A percentile compares a stretch with the other conserved stretches of the same genome.
phyloP scores from a whole-genome alignment of 2,329 filamentous ascomycete species.

The Amphichorda felina region DNA sequence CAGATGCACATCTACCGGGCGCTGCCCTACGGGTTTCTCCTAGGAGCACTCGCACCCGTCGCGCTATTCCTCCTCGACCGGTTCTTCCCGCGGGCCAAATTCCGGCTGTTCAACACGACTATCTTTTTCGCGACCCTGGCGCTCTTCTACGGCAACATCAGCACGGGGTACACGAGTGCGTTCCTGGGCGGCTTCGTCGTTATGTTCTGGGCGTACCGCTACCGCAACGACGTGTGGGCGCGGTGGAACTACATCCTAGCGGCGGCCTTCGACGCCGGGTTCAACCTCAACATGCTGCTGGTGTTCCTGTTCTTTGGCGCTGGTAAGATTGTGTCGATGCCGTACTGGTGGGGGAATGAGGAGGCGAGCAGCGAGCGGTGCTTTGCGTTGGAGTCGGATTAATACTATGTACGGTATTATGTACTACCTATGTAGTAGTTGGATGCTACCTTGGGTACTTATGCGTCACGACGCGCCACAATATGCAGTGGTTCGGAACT shows the following conservation, averaged over 20 bases:
- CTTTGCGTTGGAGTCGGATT: conserved; percentile 30
- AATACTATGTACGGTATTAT: too few relatives aligned
- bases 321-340: conserved; percentile 44
- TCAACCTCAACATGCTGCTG: conserved; percentile 48
- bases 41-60: conserved; percentile 31
- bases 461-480: too few relatives aligned
- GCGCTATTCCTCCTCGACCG: conserved; percentile 38
- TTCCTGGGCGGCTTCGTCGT: conserved; percentile 49
- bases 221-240: conserved; percentile 44
- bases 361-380: conserved; percentile 42
- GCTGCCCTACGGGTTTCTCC: conserved; percentile 40
- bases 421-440: too few relatives aligned
- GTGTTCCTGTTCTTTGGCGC: conserved; percentile 49
- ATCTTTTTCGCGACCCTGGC: conserved; percentile 47
- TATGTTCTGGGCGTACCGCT: conserved; percentile 46
- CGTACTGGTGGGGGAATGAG: conserved; percentile 54
- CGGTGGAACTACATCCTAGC: conserved; percentile 50
- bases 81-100: conserved; percentile 38
- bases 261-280: conserved; percentile 49
- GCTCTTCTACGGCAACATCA: conserved; percentile 49
- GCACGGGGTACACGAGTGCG: conserved; percentile 42
- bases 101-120: conserved; percentile 47
- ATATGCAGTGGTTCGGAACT: too few relatives aligned
- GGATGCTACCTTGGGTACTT: too few relatives aligned
- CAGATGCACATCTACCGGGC: conserved; percentile 30